Base-by-base conservation (phyloP, 2,329 filamentous ascomycete genomes). In the Botrytis aclada region DNA sequence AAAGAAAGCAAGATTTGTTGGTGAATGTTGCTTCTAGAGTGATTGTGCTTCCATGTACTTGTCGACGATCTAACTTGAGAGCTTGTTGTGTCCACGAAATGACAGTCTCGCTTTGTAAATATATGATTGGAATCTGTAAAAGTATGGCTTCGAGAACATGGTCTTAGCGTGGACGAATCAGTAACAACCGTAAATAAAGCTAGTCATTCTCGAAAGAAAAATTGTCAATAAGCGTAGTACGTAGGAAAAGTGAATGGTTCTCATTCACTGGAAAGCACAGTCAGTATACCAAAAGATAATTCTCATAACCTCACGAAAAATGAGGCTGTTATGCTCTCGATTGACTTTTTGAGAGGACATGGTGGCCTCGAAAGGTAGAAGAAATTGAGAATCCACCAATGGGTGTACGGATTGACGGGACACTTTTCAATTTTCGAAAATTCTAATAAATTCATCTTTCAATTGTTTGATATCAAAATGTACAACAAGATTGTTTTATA, bases 341-440 rank as follows among this genome's bases (percentile, higher is more conserved):
- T 54, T 14, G 5, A 14, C 7, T 14, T 16, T 3, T 6, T 4
- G 37, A n/a, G 3, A n/a, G 4, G 3, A n/a, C 5, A 20, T 20
- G 3, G 1, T 2, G 34, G 34, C 9, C 22, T 10, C 16, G 14
- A 16, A 25, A 10, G 4, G 6, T 18, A 7, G 0, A 10, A 10
- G 7, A 41, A 3, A 12, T 41, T 29, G 14, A 41, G 5, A 62
- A 2, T 4, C 20, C 60, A n/a, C n/a, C n/a, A n/a, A n/a, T n/a
- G n/a, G n/a, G n/a, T n/a, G n/a, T n/a, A n/a, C n/a, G n/a, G n/a
- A n/a, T n/a, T n/a, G n/a, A n/a, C n/a, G n/a, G n/a, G n/a, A n/a
- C n/a, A n/a, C n/a, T n/a, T n/a, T n/a, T n/a, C n/a, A n/a, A n/a
- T n/a, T n/a, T n/a, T n/a, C n/a, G n/a, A n/a, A n/a, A n/a, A n/a